A percentile compares a stretch with the other conserved stretches of the same genome.
Conservation (phyloP, 1,284 basidiomycete species). For the Tilletia caries region DNA sequence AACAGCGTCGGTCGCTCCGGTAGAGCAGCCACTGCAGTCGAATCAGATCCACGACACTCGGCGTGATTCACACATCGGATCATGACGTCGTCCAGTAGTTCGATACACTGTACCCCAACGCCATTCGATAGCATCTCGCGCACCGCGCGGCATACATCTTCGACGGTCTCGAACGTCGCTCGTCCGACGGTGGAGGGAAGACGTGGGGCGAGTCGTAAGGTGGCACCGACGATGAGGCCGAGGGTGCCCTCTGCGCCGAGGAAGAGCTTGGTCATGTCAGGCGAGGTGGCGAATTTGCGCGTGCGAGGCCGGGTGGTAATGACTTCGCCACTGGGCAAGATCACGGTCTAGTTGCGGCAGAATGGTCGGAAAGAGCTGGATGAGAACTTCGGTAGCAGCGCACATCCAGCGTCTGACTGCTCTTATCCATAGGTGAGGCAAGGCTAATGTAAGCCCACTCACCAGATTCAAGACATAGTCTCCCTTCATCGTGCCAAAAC, state of each 20-base stretch:
- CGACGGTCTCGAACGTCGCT: constrained; percentile 58
- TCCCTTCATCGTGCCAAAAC: constrained; percentile 78
- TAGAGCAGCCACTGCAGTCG: not conserved
- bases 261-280: constrained; percentile 85
- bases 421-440: constrained; percentile 12
- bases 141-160: constrained; percentile 67
- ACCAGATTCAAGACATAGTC: constrained; percentile 39
- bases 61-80: constrained; percentile 50
- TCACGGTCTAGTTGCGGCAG: constrained; percentile 53
- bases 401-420: constrained; percentile 63
- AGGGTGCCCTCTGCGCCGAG: constrained; percentile 91
- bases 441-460: constrained; percentile 13
- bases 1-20: constrained; percentile 12
- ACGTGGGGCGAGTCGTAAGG: constrained; percentile 73
- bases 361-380: no score
- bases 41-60: not conserved
- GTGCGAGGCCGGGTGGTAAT: constrained; percentile 85
- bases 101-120: constrained; percentile 60
- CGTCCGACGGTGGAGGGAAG: constrained; percentile 65
- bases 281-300: constrained; percentile 82
- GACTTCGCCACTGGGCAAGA: constrained; percentile 82
- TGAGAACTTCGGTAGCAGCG: no score
- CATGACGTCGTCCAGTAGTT: constrained; percentile 41
- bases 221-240: constrained; percentile 87
- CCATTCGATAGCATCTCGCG: constrained; percentile 62